Base-by-base conservation (phyloP, 176 grass and related monocot genomes). In the Eleusine coracana region DNA sequence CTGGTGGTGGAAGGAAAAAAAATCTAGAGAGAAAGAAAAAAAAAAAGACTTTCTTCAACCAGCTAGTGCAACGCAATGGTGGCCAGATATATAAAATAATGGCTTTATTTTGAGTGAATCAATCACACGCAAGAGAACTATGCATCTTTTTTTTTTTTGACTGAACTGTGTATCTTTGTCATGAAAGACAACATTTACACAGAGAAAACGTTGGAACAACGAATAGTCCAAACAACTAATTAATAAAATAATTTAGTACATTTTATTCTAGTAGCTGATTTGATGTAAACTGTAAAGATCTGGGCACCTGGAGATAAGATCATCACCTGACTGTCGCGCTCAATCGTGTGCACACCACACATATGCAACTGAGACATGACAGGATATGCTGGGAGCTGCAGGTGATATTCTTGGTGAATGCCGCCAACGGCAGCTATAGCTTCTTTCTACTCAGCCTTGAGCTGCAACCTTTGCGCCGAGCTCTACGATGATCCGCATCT, bases 401-500 rank as follows among this genome's bases (percentile, higher is more conserved):
- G 70, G 52, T 12, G 62, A 79, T 79, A 66, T 67, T 67, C 76
- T 27, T 10, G 41, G 27, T 9, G 63, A 44, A 29, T 48, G 17
- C 23, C 15, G 41, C 9, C 76, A 45, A 13, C 49, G 49, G 49
- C 44, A 42, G 40, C 40, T 11, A 11, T 10, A 11, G 11, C 11
- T 10, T 7, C 4, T 7, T 6, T 7, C 45, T 11, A 11, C 45
- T 11, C 49, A 0, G 14, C 49, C 49, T 51, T 49, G 10, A 49
- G 46, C 7, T 48, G 45, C 45, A 25, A 9, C 10, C 10, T 6
- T 48, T 50, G 6, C 48, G 48, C 12, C 13, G 46, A 11, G 62
- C 13, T 16, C 3, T 34, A 5, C 28, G 12, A 13, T 13, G 14
- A 5, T 17, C 0, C 17, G 10, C 2, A 1, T 1, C 31, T 34